Evolutionary conservation across 2,329 filamentous ascomycete species (phyloP), one percentile per base, ranked within the genome.

Genomic region (Fusarium setosum): DNA sequence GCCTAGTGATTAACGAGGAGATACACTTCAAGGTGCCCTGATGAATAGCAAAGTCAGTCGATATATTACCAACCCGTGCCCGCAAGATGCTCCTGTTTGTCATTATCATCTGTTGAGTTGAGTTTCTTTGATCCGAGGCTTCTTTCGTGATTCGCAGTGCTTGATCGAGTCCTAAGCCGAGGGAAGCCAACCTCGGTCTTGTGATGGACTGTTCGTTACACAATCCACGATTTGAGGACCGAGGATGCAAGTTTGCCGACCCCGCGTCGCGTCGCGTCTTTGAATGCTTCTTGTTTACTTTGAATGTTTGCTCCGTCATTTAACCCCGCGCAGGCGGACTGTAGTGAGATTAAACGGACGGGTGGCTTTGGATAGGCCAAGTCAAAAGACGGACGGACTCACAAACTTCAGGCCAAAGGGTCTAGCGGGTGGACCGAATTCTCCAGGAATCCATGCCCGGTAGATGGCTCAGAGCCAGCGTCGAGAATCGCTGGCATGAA

Each of bases 261-360:
- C 52, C 65, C 56, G 56, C 59, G 61, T 63, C 44, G 55, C 54
- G 54, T 56, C 42, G 20, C 23, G 55, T 44, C 45, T 17, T 35
- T 15, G 6, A 40, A 52, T 31, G 21, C 20, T 35, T 23, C 20
- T 37, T 66, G 53, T 62, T 70, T 56, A 48, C 50, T 58, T 45
- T 53, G 53, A 56, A 26, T 59, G 45, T 56, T 56, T 51, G 29
- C 51, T 57, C 37, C 44, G 53, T 51, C 35, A 59, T 53, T 21
- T 45, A 52, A 62, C 63, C 65, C 65, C 63, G 44, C 60, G 55
- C 31, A 38, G 53, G 45, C 54, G 38, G 17, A 44, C 42, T 52
- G 23, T 51, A 38, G 54, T 56, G 69, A 71, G 53, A 71, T 65
- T 67, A 50, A 42, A 61, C 40, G 17, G 54, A 58, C 51, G 58